Percentiles rank a stretch among this genome's conserved stretches.
Conservation (phyloP, 2,329 filamentous ascomycete genomes). For the Knufia fluminis region DNA sequence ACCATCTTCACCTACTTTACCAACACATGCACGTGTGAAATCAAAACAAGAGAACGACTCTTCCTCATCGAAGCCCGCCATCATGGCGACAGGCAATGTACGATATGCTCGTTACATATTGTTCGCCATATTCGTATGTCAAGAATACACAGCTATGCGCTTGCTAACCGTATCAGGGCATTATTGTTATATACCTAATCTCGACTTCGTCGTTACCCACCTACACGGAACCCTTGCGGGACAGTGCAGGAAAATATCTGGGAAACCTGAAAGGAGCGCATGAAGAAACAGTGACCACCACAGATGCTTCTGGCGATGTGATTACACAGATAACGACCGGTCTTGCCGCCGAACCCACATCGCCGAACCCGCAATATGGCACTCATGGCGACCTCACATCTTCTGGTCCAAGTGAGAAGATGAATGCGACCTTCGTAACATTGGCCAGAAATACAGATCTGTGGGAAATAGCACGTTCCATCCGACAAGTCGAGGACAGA, state of each 20-base stretch:
- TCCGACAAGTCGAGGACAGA: slow-evolving; percentile 91
- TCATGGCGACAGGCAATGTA: slow-evolving; percentile 29
- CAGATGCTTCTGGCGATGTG: background rate
- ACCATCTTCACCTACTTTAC: background rate
- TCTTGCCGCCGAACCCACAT: slow-evolving; percentile 3
- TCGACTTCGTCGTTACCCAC: slow-evolving; percentile 49
- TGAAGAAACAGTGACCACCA: background rate
- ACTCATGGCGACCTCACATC: slow-evolving; percentile 23
- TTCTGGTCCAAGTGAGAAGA: slow-evolving; percentile 58
- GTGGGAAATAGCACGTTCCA: slow-evolving; percentile 94
- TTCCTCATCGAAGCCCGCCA: slow-evolving; percentile 3
- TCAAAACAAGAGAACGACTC: background rate
- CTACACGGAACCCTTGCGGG: slow-evolving; percentile 21
- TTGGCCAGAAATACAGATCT: slow-evolving; percentile 86
- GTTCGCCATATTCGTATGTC: slow-evolving; percentile 71
- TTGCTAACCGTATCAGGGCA: slow-evolving; percentile 35
- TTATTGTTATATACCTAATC: slow-evolving; percentile 75
- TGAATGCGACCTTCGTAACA: slow-evolving; percentile 97
- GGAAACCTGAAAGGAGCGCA: slow-evolving; percentile 10
- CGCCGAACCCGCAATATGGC: slow-evolving; percentile 5
- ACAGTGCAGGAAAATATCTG: slow-evolving; percentile 16
- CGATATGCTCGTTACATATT: slow-evolving; percentile 56
- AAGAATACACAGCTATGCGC: slow-evolving; percentile 6
- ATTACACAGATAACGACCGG: background rate
- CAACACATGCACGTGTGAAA: slow-evolving; percentile 6